Conservation (phyloP, 1,139 yeast genomes). For the Hanseniaspora gamundiae region DNA sequence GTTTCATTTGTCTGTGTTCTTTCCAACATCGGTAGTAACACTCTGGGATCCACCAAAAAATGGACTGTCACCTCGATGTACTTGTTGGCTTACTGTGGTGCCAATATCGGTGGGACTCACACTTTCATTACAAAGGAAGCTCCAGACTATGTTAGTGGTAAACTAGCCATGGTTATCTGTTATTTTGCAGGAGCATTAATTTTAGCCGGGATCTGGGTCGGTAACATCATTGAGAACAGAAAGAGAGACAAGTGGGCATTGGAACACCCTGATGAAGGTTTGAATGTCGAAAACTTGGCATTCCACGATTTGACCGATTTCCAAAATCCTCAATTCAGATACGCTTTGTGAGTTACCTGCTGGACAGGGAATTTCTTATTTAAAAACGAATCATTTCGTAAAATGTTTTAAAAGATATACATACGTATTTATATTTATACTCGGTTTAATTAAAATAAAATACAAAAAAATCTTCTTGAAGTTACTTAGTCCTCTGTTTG, state of each 20-base stretch:
- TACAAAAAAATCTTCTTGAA: not conserved
- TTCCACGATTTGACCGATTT: constrained; percentile 39
- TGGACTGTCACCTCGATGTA: constrained; percentile 21
- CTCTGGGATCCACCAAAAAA: constrained; percentile 26
- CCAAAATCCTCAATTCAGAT: constrained; percentile 38
- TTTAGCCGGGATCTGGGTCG: constrained; percentile 3
- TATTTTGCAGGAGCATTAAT: constrained; percentile 13
- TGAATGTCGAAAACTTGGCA: constrained; percentile 29
- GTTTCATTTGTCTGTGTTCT: constrained; percentile 28
- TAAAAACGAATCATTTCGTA: no score
- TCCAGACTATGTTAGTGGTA: constrained; percentile 36
- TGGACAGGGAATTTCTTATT: no score
- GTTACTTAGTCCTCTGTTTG: constrained; percentile 12
- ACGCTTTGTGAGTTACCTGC: constrained; percentile 13
- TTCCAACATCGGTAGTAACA: constrained; percentile 23
- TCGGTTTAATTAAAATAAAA: not conserved
- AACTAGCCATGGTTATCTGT: constrained; percentile 30
- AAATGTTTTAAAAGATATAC: no score
- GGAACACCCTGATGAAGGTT: constrained; percentile 14
- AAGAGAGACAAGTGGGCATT: constrained; percentile 17
- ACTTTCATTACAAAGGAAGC: constrained; percentile 42
- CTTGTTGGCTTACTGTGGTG: constrained; percentile 25
- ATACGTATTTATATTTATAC: no score
- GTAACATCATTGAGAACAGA: constrained; percentile 16
- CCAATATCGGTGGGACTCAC: constrained; percentile 58